Evolutionary conservation across 2,329 filamentous ascomycete species (phyloP), one percentile per base, ranked within the genome.

Genomic region (Ophiocordyceps australis): DNA sequence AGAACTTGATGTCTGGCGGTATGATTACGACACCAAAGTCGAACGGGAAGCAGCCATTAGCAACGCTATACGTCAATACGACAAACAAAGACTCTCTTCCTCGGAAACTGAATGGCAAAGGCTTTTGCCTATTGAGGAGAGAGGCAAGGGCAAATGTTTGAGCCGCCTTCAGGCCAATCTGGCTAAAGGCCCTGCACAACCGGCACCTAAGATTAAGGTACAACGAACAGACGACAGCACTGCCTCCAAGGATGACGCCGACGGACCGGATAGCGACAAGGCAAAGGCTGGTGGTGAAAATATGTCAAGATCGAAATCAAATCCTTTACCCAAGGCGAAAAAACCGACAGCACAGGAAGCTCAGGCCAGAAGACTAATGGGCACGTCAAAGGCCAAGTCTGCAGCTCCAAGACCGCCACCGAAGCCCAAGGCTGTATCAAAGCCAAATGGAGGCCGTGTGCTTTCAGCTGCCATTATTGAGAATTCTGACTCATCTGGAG

Each of bases 1-100:
- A 43, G 70, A 75, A 34, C 54, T 75, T 10, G 68, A 75, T 35
- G 64, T 73, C 14, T 75, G 64, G 59, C 62, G 57, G 30, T 72
- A 71, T 41, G 50, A 62, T 16, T 75, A 74, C 38, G 50, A 54
- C 23, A 53, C 44, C 20, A 46, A 57, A 12, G 57, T 62, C 17
- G 59, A 69, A 32, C 62, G 70, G 17, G 55, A 80, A 41, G 49
- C 59, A 37, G 60, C 65, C 33, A 62, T 74, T 41, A 56, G 77
- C 46, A 61, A 71, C 35, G 69, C 70, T 10, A 56, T 72, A 30
- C 59, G 54, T 31, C 51, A 60, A 28, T 75, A 63, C 34, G 70
- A 75, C 42, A 65, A 62, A 41, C 56, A 65, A 43, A 55, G 70
- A 20, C 35, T 74, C 17, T 62, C 59, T 6, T 49, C 59, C 3